Evolutionary conservation across 2,329 filamentous ascomycete genomes (phyloP), one percentile per base, ranked within the genome.

Genomic region (Dactylellina drechsleri): DNA sequence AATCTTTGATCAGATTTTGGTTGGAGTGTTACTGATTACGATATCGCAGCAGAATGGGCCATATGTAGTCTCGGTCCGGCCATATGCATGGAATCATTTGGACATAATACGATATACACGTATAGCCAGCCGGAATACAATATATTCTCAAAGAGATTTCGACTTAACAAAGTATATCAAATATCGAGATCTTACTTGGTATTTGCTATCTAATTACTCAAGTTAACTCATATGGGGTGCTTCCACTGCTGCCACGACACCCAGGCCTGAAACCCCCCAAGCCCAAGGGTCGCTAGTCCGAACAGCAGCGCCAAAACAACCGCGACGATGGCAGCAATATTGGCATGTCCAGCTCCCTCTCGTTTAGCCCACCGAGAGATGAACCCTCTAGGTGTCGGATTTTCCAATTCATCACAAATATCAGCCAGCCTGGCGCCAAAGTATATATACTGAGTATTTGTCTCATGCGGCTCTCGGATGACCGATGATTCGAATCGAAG

Each of bases 281-380:
- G 60, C 16, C 60, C 68, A 6, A 73, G 23, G 2, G 68, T 66
- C 12, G 57, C 31, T 8, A 72, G 28, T 18, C 68, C 70, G 43
- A 74, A 74, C 31, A 66, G 26, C 2, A 74, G n/a, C n/a, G 70
- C 70, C 13, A 67, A 20, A 40, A 26, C 20, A 31, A 64, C 70
- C 0, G 49, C 62, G 4, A 53, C 12, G 12, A 73, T 62, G 13
- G 68, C 61, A 5, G 68, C 68, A 18, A 73, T 56, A 50, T 73
- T 73, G 6, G 68, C 68, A 20, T 73, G 68, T 7, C 68, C 68
- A 15, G 68, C 47, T 6, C 57, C 58, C 26, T 66, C 66, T 8
- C 68, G 68, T 45, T 73, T 73, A 0, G 58, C 54, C 68, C 68
- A 73, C 43, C 68, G 68, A 31, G 68, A 73, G n/a, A 73, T 60